Evolutionary conservation across 495 filamentous ascomycete species (phyloP), one percentile per base, ranked within the genome.

Genomic region (Durotheca rogersii): DNA sequence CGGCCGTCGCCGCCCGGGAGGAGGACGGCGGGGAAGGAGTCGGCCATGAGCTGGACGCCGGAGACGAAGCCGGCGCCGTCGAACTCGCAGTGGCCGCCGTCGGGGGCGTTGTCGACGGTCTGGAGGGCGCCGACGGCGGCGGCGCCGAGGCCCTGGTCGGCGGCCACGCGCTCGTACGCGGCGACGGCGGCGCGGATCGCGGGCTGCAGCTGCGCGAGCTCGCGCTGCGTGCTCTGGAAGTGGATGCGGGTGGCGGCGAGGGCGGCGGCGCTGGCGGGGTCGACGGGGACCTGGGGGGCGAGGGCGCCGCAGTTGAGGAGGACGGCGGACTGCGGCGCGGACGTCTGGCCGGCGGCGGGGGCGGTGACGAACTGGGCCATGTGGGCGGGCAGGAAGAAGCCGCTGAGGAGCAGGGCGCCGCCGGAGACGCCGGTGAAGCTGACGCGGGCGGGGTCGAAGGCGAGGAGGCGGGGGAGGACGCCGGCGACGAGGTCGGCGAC

Each of bases 51-150:
- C 61, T 78, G 75, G 6, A 78, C 71, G 15, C 75, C 75, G 18
- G 63, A 68, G 3, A 70, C 68, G 43, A 78, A 78, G 14, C 62
- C 74, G 49, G 67, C 6, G 37, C 66, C 72, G 57, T 78, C 75
- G 47, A 78, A 77, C 44, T 72, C 74, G 59, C 75, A 78, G 60
- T 77, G 75, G 0, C 75, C 75, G 4, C 73, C 72, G 15, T 60
- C 41, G 1, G 74, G 75, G 10, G 65, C 66, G 53, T 77, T 76
- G 38, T 79, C 72, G 2, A 75, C 73, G 0, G 74, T 77, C 65
- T 76, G 72, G 36, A 74, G 42, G 5, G 64, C 60, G 18, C 68
- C 70, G 53, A 76, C 66, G 46, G 73, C 47, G 9, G 33, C 48
- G 0, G 60, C 57, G 15, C 48, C 50, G 33, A 79, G 34, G 0